Evolutionary conservation across 208 protist species (phyloP), one percentile per base, ranked within the genome.

Genomic region (Trypanosoma avium): DNA sequence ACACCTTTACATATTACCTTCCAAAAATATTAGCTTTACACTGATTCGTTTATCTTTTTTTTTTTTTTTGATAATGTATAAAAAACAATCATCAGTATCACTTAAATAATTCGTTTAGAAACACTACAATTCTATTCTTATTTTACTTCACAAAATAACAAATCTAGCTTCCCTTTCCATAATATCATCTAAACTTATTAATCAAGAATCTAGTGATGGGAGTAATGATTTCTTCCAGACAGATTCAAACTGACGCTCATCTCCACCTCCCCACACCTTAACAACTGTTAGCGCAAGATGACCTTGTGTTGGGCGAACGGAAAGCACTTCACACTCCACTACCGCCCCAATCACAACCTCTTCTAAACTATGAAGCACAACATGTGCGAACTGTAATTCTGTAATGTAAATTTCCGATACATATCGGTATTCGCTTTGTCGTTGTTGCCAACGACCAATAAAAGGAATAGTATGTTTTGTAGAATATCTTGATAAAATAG

Each of bases 341-440:
- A 93, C 75, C 1, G 80, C 81, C 19, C 90, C 90, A 17, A 95
- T 84, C 7, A 75, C 69, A 27, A 88, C 80, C n/a, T 81, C 71
- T 17, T 73, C 52, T 54, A 73, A 56, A 53, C 71, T 70, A 75
- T 95, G 90, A 0, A 62, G 45, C 40, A 95, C 52, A 5, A 77
- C 80, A 57, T 95, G 90, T 1, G 72, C 77, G 10, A 95, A 49
- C 70, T 95, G 90, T 45, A 95, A 57, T 55, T 88, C 82, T 0
- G 90, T 82, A 26, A 95, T 77, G 74, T 93, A 95, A 19, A 95
- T 60, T 30, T 93, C 84, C 0, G 86, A 93, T 7, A 93, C 81
- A 69, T 85, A 93, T 12, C 24, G 40, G 54, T 72, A 70, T 42
- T 70, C 59, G 38, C 62, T 35, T 5, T 8, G 45, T 29, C 53